Evolutionary conservation across 352 stramenopile species (phyloP).

Genomic region (Pythium guiyangense): DNA sequence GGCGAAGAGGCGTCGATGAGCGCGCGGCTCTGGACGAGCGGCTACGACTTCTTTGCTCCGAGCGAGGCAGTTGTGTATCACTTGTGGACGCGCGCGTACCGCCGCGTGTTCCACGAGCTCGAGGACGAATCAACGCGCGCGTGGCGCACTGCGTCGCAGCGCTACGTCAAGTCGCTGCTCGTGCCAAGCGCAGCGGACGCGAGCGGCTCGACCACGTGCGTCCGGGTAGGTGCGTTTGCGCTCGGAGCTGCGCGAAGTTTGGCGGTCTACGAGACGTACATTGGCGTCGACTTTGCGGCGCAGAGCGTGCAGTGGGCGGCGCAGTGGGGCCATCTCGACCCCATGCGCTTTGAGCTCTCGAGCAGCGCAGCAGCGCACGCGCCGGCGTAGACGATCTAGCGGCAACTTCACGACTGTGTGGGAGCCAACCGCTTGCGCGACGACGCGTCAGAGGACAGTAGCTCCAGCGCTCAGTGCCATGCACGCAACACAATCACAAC

Average conservation of each 20-base stretch:
- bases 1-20: slow-evolving; percentile 92
- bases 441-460: not conserved
- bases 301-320: slow-evolving; percentile 42
- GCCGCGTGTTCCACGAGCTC: slow-evolving; percentile 72
- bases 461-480: too few relatives aligned
- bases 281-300: slow-evolving; percentile 45
- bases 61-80: slow-evolving; percentile 79
- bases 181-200: not conserved
- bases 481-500: too few relatives aligned
- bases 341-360: slow-evolving; percentile 57
- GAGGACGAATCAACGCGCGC: slow-evolving; percentile 28
- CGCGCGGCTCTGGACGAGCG: slow-evolving; percentile 84
- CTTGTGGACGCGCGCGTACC: slow-evolving; percentile 82
- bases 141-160: slow-evolving; percentile 20
- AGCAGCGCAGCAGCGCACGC: slow-evolving; percentile 1
- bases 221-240: slow-evolving; percentile 2
- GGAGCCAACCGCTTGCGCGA: not conserved
- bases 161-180: slow-evolving; percentile 25
- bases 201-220: not conserved
- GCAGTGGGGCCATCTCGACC: slow-evolving; percentile 54
- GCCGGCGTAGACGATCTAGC: not conserved
- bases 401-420: not conserved
- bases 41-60: slow-evolving; percentile 91
- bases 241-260: slow-evolving; percentile 35
- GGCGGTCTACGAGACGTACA: slow-evolving; percentile 38